phyloP scores from a whole-genome alignment of 768 basidiomycete genomes.

The Termitomyces sp. region DNA sequence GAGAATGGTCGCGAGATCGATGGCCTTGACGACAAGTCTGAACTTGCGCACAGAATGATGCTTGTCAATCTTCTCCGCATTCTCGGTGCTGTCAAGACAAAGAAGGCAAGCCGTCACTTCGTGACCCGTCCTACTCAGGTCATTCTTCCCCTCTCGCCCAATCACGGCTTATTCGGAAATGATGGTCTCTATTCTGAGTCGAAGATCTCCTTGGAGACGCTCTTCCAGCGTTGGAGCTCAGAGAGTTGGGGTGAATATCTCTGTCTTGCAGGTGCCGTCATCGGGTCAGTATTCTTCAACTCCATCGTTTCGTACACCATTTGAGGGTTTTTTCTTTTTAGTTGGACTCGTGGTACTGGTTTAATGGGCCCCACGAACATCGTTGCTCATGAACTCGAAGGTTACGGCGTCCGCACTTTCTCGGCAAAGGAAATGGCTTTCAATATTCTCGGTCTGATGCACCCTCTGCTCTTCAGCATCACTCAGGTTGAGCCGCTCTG shows the following conservation, averaged over 20 bases:
- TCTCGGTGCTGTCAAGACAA: constrained; percentile 94
- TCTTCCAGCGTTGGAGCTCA: constrained; percentile 97
- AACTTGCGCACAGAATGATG: constrained; percentile 98
- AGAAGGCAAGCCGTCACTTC: constrained; percentile 95
- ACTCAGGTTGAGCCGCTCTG: constrained; percentile 99
- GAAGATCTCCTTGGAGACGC: constrained; percentile 95
- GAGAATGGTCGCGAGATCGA: constrained; percentile 99
- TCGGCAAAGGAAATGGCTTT: constrained; percentile 99
- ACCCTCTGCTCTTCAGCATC: constrained; percentile 97
- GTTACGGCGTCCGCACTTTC: constrained; percentile 93
- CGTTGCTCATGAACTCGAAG: constrained; percentile 90
- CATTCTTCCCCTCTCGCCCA: constrained; percentile 94
- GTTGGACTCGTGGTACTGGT: constrained; percentile 98
- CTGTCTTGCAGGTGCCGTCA: constrained; percentile 96
- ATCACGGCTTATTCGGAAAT: constrained; percentile 96
- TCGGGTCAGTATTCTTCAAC: constrained; percentile 57
- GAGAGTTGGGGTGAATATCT: constrained; percentile 99
- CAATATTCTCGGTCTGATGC: constrained; percentile 99
- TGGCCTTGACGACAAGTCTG: constrained; percentile 93
- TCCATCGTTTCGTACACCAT: neutral
- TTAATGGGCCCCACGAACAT: constrained; percentile 95
- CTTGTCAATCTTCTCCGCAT: constrained; percentile 94
- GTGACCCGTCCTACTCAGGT: constrained; percentile 98
- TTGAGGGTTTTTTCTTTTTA: constrained; percentile 21
- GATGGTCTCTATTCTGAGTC: constrained; percentile 98